Conservation (phyloP, 257 asterid genomes). For the Solanum lignicaule region DNA sequence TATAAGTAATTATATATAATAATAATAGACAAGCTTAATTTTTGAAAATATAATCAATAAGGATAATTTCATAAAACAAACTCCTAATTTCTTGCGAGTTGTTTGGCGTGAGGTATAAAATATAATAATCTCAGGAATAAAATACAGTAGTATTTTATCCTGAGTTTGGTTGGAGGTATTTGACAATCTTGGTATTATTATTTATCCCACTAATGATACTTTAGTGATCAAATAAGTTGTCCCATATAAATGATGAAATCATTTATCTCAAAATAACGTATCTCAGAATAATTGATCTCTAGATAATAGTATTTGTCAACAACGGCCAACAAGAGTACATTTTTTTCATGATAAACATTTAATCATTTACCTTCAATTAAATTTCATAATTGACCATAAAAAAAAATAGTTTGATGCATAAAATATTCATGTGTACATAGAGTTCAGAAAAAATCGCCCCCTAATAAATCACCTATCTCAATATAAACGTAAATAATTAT, state of each 20-base stretch:
- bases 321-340: background rate
- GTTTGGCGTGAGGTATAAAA: too few relatives aligned
- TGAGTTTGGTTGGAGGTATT: too few relatives aligned
- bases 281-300: too few relatives aligned
- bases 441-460: background rate
- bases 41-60: background rate
- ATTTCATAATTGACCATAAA: background rate
- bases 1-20: background rate
- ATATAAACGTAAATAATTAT: rapidly evolving
- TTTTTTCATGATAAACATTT: background rate
- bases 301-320: background rate
- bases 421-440: background rate
- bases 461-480: rapidly evolving
- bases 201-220: too few relatives aligned
- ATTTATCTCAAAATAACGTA: too few relatives aligned
- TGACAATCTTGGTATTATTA: too few relatives aligned
- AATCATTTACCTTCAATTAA: background rate
- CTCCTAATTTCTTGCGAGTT: background rate
- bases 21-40: background rate
- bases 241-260: too few relatives aligned
- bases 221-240: too few relatives aligned
- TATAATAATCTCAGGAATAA: too few relatives aligned
- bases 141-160: too few relatives aligned
- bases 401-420: background rate
- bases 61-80: too few relatives aligned